These are phyloP conservation scores for Rhodotorula sp. DNA, from an alignment of 1,284 basidiomycete species.

Conservation along the genomic window DNA sequence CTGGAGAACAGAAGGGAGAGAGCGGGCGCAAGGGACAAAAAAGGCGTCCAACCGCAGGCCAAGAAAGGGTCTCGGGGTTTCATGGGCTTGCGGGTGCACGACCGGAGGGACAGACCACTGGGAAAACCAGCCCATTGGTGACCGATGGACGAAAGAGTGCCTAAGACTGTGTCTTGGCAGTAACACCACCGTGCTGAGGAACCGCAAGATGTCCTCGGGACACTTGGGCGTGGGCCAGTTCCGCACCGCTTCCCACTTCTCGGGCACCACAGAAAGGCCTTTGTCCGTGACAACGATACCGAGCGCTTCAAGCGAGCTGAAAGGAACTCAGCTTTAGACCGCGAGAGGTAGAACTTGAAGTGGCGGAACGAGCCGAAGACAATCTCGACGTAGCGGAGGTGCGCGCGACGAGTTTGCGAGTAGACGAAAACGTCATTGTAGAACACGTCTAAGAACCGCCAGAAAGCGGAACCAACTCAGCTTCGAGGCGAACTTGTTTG, in stretches of 20 bases:
- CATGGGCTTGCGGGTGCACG: too few species aligned
- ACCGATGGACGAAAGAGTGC: too few species aligned
- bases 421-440: constrained; percentile 51
- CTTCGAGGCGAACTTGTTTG: constrained; percentile 43
- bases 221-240: constrained; percentile 45
- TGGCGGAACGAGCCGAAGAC: constrained; percentile 44
- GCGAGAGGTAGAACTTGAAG: too few species aligned
- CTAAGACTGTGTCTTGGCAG: too few species aligned
- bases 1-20: too few species aligned
- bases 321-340: constrained; percentile 44
- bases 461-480: constrained; percentile 43
- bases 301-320: constrained; percentile 44
- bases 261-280: constrained; percentile 45
- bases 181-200: constrained; percentile 52
- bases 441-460: constrained; percentile 47
- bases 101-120: too few species aligned
- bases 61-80: too few species aligned
- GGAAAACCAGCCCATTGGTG: too few species aligned
- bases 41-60: too few species aligned
- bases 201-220: constrained; percentile 52
- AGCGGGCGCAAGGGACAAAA: too few species aligned
- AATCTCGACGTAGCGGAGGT: constrained; percentile 45
- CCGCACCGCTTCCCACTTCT: constrained; percentile 44
- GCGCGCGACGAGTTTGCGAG: constrained; percentile 46
- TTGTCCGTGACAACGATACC: constrained; percentile 47